Evolutionary conservation across 139 green algal species (phyloP).

Genomic region (Spirogloea muscicola): DNA sequence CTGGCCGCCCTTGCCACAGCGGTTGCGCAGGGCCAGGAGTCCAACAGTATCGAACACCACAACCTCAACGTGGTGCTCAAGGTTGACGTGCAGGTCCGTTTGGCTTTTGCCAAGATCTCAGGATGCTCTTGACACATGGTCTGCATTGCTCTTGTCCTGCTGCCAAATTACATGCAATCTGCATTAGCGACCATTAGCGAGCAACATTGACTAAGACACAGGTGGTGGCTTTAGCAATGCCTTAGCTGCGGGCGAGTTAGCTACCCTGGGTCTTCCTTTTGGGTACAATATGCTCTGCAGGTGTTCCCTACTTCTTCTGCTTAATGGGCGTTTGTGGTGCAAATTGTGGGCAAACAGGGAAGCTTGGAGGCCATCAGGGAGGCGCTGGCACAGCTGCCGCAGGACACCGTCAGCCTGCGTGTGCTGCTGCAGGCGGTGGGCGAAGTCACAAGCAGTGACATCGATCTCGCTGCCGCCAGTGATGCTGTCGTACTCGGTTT

Average conservation of each 20-base stretch:
- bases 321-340: neutral
- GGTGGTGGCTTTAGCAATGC: neutral
- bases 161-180: neutral
- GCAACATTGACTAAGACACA: neutral
- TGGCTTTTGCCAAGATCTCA: slow-evolving; percentile 1
- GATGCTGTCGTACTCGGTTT: slow-evolving; percentile 62
- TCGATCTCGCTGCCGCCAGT: slow-evolving; percentile 83
- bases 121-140: no score
- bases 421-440: slow-evolving; percentile 76
- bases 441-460: slow-evolving; percentile 77
- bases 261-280: neutral
- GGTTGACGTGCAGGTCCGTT: slow-evolving; percentile 74
- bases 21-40: slow-evolving; percentile 49
- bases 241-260: neutral
- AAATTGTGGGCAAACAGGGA: slow-evolving; percentile 58
- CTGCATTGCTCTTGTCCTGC: neutral
- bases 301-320: neutral
- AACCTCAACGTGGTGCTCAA: slow-evolving; percentile 89
- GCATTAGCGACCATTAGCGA: neutral
- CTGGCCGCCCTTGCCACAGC: slow-evolving; percentile 67
- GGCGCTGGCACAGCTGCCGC: slow-evolving; percentile 70
- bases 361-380: slow-evolving; percentile 84
- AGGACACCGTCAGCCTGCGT: slow-evolving; percentile 81
- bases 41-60: slow-evolving; percentile 6
- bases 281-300: neutral